A percentile compares a stretch with the other conserved stretches of the same genome.
These are phyloP conservation scores for Kentomonas sorsogonicus DNA, from an alignment of 208 protist species.

Conservation along the genomic window DNA sequence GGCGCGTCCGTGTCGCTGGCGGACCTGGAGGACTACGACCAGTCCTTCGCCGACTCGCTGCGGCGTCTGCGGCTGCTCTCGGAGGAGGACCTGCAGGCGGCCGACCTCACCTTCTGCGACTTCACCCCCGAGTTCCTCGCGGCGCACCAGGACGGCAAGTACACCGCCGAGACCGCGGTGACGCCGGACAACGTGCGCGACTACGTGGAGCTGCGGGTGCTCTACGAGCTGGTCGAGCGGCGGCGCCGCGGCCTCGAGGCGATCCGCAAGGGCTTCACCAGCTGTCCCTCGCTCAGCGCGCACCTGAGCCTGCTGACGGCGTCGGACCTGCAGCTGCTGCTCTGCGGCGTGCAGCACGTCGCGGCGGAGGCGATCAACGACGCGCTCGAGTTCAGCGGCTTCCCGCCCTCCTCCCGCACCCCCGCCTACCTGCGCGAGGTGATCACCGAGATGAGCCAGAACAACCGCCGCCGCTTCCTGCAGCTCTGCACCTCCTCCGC, in stretches of 20 bases:
- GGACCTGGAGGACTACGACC: conserved; percentile 67
- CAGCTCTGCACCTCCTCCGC: conserved; percentile 58
- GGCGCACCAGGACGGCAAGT: conserved; percentile 20
- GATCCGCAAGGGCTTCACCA: conserved; percentile 49
- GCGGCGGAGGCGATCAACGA: conserved; percentile 36
- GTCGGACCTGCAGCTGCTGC: conserved; percentile 48
- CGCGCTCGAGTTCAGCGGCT: conserved; percentile 55
- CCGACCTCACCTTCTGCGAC: conserved; percentile 40
- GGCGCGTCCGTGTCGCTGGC: conserved; percentile 30
- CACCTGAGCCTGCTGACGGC: conserved; percentile 56
- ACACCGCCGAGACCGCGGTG: conserved; percentile 28
- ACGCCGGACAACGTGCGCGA: conserved; percentile 47
- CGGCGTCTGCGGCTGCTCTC: conserved; percentile 51
- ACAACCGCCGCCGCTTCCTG: conserved; percentile 63
- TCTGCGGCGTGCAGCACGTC: conserved; percentile 59
- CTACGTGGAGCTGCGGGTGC: conserved; percentile 45
- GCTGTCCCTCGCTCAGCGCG: conserved; percentile 20
- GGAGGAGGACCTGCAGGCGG: conserved; percentile 29
- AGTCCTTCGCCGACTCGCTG: conserved; percentile 27
- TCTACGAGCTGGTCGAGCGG: conserved; percentile 39
- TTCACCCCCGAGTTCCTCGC: conserved; percentile 32
- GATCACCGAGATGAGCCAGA: conserved; percentile 48
- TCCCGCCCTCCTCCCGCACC: conserved; percentile 36
- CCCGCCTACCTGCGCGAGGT: conserved; percentile 45
- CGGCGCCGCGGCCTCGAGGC: conserved; percentile 33